phyloP scores from a whole-genome alignment of 495 filamentous ascomycete genomes.

The Hyaloscypha bicolor region DNA sequence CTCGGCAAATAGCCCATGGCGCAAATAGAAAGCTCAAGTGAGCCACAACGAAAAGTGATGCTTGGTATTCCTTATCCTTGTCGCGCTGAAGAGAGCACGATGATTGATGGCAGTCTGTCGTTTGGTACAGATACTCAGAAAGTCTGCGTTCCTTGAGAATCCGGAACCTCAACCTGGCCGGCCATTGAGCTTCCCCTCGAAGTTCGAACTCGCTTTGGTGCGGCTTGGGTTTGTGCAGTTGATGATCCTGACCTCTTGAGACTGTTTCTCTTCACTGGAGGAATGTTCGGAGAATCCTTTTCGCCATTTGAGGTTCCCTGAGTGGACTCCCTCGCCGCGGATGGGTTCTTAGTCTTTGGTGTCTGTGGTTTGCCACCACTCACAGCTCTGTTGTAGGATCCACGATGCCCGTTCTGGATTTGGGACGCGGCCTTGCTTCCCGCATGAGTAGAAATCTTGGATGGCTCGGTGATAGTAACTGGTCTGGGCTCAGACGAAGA shows the following conservation, averaged over 20 bases:
- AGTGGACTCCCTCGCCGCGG: not conserved
- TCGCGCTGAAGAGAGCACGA: no score
- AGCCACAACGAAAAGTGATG: not conserved
- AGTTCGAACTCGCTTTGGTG: not conserved
- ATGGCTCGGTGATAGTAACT: not conserved
- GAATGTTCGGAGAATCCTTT: not conserved
- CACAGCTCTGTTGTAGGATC: slow-evolving; percentile 3
- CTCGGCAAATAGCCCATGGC: no score
- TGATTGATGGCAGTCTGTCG: not conserved
- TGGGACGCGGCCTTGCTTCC: not conserved
- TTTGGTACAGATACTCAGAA: not conserved
- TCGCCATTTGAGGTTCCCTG: not conserved
- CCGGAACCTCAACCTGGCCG: not conserved
- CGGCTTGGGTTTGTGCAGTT: not conserved
- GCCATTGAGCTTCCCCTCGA: not conserved
- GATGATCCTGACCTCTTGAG: not conserved
- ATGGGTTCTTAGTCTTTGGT: not conserved
- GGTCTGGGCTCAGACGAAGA: not conserved
- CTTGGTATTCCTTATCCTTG: not conserved
- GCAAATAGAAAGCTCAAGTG: not conserved
- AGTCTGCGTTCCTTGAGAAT: not conserved
- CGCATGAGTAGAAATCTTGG: not conserved
- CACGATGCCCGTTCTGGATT: not conserved
- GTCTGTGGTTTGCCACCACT: slow-evolving; percentile 4
- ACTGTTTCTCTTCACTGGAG: not conserved